Base-by-base conservation (phyloP, 495 filamentous ascomycete genomes). In the Rusavskia elegans region DNA sequence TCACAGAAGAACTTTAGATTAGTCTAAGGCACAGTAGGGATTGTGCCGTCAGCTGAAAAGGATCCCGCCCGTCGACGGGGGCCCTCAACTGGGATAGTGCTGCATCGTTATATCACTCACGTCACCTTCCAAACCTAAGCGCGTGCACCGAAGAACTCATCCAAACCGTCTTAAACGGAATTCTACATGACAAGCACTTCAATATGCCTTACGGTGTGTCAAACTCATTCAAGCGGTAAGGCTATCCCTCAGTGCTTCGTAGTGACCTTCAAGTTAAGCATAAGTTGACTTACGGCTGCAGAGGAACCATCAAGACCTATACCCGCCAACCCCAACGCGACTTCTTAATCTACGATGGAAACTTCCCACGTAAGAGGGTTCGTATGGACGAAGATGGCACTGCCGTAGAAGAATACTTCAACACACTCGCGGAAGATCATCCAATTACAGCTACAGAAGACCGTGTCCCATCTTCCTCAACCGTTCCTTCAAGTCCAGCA, bases 201-300 rank as follows among this genome's bases (percentile, higher is more conserved):
- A 66, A 63, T 58, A 77, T 77, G 73, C 71, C 72, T 65, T 77
- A 71, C 64, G 75, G 71, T 53, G 72, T 77, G 54, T 75, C 73
- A 57, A 77, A 77, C 66, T 77, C 73, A 57, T 77, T 75, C 51
- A 77, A 74, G 64, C 68, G 73, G 73, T 77, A 66, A 20, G 61
- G 55, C 16, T 20, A 41, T 10, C 30, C 5, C 21, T 27, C 2
- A 27, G 25, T 27, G 25, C 25, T 27, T 27, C 25, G 25, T 45
- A 19, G 25, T 19, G 14, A 20, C 42, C 17, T 48, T 27, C 25
- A 25, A 17, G 16, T 11, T 36, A 11, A 20, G 14, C 23, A 44
- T 36, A 40, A 10, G 21, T 13, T 45, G 10, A 41, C 14, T 32
- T 20, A 19, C 6, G 23, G 48, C 50, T 55, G 48, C 42, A 62